Evolutionary conservation across 139 green algal species (phyloP).

Genomic region (Coccomyxa sp.): DNA sequence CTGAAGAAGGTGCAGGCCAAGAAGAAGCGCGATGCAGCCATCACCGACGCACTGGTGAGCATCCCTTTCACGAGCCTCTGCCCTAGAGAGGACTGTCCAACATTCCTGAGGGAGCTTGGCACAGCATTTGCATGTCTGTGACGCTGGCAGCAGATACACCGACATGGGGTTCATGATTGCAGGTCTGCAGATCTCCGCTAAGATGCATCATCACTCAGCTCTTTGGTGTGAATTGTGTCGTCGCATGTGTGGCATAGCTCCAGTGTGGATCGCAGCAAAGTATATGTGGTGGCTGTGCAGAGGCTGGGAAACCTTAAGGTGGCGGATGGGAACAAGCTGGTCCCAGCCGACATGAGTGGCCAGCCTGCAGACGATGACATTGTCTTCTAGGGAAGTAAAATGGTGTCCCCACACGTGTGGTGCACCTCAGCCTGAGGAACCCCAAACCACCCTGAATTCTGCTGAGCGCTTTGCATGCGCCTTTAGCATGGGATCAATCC

Average conservation of each 20-base stretch:
- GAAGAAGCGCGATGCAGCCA: constrained; percentile 33
- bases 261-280: neutral
- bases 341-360: neutral
- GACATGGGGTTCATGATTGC: neutral
- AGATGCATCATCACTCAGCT: no score
- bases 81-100: neutral
- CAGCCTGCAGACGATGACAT: neutral
- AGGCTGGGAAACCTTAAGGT: neutral
- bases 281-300: neutral
- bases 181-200: no score
- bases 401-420: no score
- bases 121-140: neutral
- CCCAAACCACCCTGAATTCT: no score
- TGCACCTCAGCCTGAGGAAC: no score
- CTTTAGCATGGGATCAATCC: no score
- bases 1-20: constrained; percentile 97
- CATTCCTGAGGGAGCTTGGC: neutral
- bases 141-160: neutral
- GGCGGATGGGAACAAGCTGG: neutral
- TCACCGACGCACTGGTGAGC: neutral
- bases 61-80: neutral
- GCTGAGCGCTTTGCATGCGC: no score
- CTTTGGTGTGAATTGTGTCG: no score
- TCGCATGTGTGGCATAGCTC: no score
- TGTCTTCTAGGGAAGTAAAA: neutral